Evolutionary conservation across 1,284 basidiomycete species (phyloP).

Genomic region (Microbotryomycetes sp.): DNA sequence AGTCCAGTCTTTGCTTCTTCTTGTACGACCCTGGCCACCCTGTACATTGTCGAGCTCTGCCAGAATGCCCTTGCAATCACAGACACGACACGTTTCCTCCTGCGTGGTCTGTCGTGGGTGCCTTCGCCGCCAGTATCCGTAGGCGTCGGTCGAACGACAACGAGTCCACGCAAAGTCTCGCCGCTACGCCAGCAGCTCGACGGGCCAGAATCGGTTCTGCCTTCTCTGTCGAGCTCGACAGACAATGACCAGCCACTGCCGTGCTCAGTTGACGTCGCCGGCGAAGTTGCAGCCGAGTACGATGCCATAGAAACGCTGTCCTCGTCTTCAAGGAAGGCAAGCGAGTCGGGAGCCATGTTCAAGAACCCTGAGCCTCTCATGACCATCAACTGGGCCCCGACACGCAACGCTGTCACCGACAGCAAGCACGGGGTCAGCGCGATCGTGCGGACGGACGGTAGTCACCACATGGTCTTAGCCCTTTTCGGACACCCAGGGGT

Average conservation of each 20-base stretch:
- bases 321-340: background rate
- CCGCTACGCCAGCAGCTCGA: conserved; percentile 7
- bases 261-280: background rate
- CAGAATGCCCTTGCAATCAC: conserved; percentile 4
- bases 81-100: background rate
- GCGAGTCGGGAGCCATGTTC: background rate
- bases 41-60: background rate
- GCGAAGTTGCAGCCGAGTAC: background rate
- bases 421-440: no score
- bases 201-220: background rate
- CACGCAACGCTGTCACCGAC: no score
- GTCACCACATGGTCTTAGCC: no score
- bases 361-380: background rate
- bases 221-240: background rate
- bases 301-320: background rate
- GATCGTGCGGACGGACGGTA: no score
- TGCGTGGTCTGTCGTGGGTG: no score
- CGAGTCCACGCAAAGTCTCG: background rate
- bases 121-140: background rate
- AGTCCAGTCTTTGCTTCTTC: background rate
- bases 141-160: background rate
- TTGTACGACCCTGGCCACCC: background rate
- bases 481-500: no score
- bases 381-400: no score
- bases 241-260: background rate